phyloP scores from a whole-genome alignment of 2,329 filamentous ascomycete species.

The Atkinsonella hypoxylon region DNA sequence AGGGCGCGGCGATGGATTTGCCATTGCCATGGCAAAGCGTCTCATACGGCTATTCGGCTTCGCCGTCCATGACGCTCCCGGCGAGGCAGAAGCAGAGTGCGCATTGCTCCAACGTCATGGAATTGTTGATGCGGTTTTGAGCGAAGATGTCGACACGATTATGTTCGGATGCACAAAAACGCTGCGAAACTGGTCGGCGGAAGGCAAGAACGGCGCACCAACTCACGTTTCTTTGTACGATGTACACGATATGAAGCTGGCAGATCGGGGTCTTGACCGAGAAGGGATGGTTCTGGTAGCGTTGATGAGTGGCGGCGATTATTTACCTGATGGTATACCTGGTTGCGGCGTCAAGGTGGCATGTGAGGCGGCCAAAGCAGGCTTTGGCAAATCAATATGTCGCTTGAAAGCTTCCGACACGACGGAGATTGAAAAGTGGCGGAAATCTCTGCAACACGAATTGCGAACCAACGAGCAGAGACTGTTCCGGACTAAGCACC shows the following conservation, averaged over 20 bases:
- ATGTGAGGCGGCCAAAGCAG: constrained; percentile 78
- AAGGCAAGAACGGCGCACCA: constrained; percentile 50
- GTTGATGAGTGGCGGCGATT: constrained; percentile 91
- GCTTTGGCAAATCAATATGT: constrained; percentile 70
- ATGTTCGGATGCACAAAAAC: constrained; percentile 87
- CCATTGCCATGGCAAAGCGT: constrained; percentile 68
- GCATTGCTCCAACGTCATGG: constrained; percentile 71
- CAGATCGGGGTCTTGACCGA: constrained; percentile 53
- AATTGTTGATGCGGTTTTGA: constrained; percentile 84
- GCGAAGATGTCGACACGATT: constrained; percentile 91
- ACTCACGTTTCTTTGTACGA: constrained; percentile 84
- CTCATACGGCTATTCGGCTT: constrained; percentile 80
- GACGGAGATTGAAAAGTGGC: constrained; percentile 55
- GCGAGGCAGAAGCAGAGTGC: constrained; percentile 94
- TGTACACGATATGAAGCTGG: constrained; percentile 37
- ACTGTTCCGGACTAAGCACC: constrained; percentile 67
- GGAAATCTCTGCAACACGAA: constrained; percentile 58
- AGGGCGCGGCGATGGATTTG: constrained; percentile 50
- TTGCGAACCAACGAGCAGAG: constrained; percentile 73
- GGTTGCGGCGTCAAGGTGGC: constrained; percentile 82
- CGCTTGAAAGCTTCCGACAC: constrained; percentile 47
- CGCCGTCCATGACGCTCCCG: constrained; percentile 72
- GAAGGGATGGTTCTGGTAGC: constrained; percentile 91
- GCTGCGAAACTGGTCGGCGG: constrained; percentile 72
- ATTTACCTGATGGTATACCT: constrained; percentile 75